Conservation (phyloP, 1,284 basidiomycete genomes). For the Lentinula novae-zelandiae region DNA sequence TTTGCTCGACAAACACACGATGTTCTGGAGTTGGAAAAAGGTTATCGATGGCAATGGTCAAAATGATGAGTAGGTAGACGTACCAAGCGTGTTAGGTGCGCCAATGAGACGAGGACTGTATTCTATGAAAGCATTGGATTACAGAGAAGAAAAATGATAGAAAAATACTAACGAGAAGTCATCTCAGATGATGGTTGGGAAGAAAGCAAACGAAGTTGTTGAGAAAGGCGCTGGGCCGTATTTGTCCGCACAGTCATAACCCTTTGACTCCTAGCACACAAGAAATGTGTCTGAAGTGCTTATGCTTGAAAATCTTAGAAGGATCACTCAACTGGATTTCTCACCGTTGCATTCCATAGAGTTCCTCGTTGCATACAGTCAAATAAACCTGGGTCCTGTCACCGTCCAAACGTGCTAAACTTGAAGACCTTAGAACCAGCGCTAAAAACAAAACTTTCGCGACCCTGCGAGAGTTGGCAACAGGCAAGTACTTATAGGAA, state of each 20-base stretch:
- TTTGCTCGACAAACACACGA: conserved; percentile 91
- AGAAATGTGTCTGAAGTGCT: conserved; percentile 4
- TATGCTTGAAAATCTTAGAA: conserved; percentile 11
- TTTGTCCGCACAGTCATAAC: conserved; percentile 36
- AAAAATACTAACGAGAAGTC: conserved; percentile 49
- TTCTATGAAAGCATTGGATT: conserved; percentile 35
- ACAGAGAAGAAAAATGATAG: conserved; percentile 16
- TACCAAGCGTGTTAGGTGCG: conserved; percentile 91
- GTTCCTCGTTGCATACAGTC: conserved; percentile 5
- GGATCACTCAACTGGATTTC: background rate
- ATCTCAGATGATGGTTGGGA: conserved; percentile 42
- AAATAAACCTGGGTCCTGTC: conserved; percentile 1
- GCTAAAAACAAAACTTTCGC: background rate
- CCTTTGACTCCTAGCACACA: background rate
- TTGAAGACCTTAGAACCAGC: background rate
- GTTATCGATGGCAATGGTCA: background rate
- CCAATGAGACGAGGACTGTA: conserved; percentile 79
- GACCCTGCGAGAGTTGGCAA: background rate
- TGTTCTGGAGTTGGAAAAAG: conserved; percentile 61
- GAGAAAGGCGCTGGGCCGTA: conserved; percentile 49
- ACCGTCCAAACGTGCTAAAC: background rate
- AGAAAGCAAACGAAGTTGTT: conserved; percentile 56
- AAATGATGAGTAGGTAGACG: conserved; percentile 21
- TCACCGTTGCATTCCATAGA: conserved; percentile 8
- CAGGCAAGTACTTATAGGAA: background rate